phyloP scores from a whole-genome alignment of 306 rosid genomes.

The Pueraria montana region DNA sequence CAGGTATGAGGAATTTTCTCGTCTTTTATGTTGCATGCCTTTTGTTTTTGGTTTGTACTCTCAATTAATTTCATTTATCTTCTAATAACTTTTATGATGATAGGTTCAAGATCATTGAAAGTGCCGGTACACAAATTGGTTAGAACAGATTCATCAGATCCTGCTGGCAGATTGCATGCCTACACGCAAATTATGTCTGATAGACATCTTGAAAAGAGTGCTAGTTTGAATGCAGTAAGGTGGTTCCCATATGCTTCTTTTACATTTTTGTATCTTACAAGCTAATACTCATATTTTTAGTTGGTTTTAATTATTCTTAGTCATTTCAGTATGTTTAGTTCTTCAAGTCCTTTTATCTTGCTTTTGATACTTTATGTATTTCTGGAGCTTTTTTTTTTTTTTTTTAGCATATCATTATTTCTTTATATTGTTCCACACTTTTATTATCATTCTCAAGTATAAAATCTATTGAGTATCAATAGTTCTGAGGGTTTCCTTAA shows the following conservation, averaged over 20 bases:
- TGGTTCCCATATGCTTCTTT: slow-evolving; percentile 45
- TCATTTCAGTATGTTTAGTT: slow-evolving; percentile 15
- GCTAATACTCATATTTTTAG: neutral
- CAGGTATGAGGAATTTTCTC: slow-evolving; percentile 55
- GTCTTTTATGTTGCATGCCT: slow-evolving; percentile 38
- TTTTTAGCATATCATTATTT: neutral
- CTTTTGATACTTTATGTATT: slow-evolving; percentile 29
- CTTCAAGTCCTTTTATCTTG: neutral
- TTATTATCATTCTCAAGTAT: neutral
- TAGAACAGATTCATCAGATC: slow-evolving; percentile 91
- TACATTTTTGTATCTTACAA: slow-evolving; percentile 31
- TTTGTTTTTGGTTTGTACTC: slow-evolving; percentile 36
- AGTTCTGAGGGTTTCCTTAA: slow-evolving; percentile 3
- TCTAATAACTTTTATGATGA: slow-evolving; percentile 19
- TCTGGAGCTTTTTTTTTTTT: neutral
- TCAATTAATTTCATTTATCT: slow-evolving; percentile 24
- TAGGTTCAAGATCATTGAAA: slow-evolving; percentile 79
- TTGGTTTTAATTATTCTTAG: slow-evolving; percentile 14
- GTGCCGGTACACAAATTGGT: slow-evolving; percentile 88
- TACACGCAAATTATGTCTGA: slow-evolving; percentile 66
- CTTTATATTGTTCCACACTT: neutral
- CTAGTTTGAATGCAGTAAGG: slow-evolving; percentile 84
- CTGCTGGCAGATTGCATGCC: slow-evolving; percentile 91
- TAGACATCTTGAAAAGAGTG: slow-evolving; percentile 57
- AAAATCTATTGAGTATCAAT: neutral